Base-by-base conservation (phyloP, 352 stramenopile genomes). In the Elongisporangium senticosum region DNA sequence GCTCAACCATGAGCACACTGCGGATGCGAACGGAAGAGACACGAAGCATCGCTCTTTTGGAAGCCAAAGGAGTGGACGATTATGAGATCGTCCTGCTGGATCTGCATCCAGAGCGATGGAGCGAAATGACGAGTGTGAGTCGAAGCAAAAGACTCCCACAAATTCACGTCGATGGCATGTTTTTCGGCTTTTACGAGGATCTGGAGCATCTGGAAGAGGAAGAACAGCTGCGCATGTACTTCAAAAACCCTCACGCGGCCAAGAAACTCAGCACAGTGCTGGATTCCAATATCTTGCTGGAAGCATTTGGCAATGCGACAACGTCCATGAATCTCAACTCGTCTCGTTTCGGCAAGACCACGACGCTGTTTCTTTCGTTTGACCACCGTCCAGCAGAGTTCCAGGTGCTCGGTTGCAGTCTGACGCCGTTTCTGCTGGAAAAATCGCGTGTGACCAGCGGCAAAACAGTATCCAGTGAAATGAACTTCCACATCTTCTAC, bases 171-270 rank as follows among this genome's bases (percentile, higher is more conserved):
- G 77, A 90, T 26, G 68, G 67, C 1, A 49, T 81, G 15, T 93
- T 89, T 40, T 93, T 93, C 26, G 83, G 79, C 1, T 89, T 90
- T 56, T 93, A 89, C 65, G 83, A 93, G 51, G 84, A 83, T 55
- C 65, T 93, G 21, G 80, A 93, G 59, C 74, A 72, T 15, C 69
- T 93, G 4, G 80, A 89, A 54, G 83, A 93, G 64, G 79, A 88
- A 63, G 83, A 90, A 53, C 83, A 93, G 54, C 68, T 93, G 23
- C 69, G 80, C 19, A 83, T 93, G 68, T 93, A 90, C 63, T 71
- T 90, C 49, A 81, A 75, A 39, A 93, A 93, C 39, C 80, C 83
- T 0, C 70, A 68, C 53, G 83, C 77, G 14, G 74, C 76, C 13
- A 73, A 72, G 47, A 87, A 88, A 26, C 63, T 89, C 20, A 86